Evolutionary conservation across 2,329 filamentous ascomycete species (phyloP).

Genomic region (Aspergillus pseudotamarii): DNA sequence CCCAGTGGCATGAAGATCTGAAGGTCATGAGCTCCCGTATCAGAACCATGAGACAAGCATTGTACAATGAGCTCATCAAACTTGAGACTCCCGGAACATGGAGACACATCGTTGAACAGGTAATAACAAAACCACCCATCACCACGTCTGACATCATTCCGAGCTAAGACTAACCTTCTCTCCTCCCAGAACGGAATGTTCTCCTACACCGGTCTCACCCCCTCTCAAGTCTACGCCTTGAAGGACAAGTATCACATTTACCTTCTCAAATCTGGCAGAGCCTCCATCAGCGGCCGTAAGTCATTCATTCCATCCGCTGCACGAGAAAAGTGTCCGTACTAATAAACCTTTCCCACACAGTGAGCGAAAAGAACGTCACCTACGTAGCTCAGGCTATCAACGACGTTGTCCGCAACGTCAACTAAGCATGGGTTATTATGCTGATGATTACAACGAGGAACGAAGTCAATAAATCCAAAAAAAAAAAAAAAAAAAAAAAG

Average conservation of each 20-base stretch:
- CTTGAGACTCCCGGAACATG: slow-evolving; percentile 87
- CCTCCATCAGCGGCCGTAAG: slow-evolving; percentile 45
- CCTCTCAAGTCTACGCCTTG: slow-evolving; percentile 46
- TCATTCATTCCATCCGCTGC: not conserved
- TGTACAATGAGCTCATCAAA: slow-evolving; percentile 79
- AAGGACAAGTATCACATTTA: slow-evolving; percentile 49
- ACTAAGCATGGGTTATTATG: slow-evolving; percentile 13
- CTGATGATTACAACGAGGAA: not conserved
- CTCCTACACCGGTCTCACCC: slow-evolving; percentile 66
- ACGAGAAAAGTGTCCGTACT: slow-evolving; percentile 1
- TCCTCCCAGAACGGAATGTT: slow-evolving; percentile 73
- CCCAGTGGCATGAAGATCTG: slow-evolving; percentile 88
- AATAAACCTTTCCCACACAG: slow-evolving; percentile 17
- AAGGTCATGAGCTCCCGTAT: slow-evolving; percentile 92
- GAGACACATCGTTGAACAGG: slow-evolving; percentile 97
- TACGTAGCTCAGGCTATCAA: slow-evolving; percentile 44
- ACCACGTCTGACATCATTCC: not conserved
- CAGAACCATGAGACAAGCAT: slow-evolving; percentile 80
- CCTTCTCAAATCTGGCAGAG: slow-evolving; percentile 43
- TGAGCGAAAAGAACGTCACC: slow-evolving; percentile 44
- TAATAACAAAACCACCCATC: slow-evolving; percentile 40
- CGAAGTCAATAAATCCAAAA: not conserved
- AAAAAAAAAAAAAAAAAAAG: not conserved
- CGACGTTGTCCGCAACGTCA: slow-evolving; percentile 40
- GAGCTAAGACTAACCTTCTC: slow-evolving; percentile 8